These are phyloP conservation scores for Biscogniauxia sp. DNA, from an alignment of 2,329 filamentous ascomycete genomes.

Conservation along the genomic window DNA sequence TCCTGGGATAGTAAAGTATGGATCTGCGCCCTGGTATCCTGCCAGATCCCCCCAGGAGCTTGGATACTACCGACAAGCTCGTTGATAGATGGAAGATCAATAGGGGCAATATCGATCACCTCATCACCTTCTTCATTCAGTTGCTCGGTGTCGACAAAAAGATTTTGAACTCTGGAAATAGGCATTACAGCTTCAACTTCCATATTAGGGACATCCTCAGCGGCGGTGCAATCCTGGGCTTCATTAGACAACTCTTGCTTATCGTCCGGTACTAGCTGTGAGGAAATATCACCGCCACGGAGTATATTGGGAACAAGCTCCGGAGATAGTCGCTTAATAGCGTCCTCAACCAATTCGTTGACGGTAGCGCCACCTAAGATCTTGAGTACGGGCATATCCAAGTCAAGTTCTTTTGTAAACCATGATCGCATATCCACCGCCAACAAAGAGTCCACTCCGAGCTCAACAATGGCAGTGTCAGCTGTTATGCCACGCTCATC, in stretches of 20 bases:
- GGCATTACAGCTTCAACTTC: not conserved
- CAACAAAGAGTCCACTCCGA: constrained; percentile 32
- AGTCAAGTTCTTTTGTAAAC: constrained; percentile 43
- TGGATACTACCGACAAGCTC: not conserved
- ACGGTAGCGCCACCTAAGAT: constrained; percentile 22
- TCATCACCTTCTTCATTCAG: not conserved
- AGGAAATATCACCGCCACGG: not conserved
- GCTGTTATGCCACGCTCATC: constrained; percentile 6
- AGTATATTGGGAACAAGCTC: constrained; percentile 11
- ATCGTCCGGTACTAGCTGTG: not conserved
- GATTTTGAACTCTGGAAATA: not conserved
- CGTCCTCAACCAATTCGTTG: not conserved
- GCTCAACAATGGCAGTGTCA: constrained; percentile 16
- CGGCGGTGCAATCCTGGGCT: not conserved
- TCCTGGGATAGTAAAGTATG: not conserved
- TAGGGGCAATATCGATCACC: not conserved
- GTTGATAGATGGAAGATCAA: not conserved
- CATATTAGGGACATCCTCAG: not conserved
- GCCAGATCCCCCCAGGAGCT: too few relatives aligned
- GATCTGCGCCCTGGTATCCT: not conserved
- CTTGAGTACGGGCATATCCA: constrained; percentile 46
- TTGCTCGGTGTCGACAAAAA: not conserved
- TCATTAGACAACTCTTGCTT: not conserved
- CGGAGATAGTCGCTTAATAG: not conserved
- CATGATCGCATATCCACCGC: constrained; percentile 42